phyloP scores from a whole-genome alignment of 208 protist species.

The Vickermania ingenoplastis region DNA sequence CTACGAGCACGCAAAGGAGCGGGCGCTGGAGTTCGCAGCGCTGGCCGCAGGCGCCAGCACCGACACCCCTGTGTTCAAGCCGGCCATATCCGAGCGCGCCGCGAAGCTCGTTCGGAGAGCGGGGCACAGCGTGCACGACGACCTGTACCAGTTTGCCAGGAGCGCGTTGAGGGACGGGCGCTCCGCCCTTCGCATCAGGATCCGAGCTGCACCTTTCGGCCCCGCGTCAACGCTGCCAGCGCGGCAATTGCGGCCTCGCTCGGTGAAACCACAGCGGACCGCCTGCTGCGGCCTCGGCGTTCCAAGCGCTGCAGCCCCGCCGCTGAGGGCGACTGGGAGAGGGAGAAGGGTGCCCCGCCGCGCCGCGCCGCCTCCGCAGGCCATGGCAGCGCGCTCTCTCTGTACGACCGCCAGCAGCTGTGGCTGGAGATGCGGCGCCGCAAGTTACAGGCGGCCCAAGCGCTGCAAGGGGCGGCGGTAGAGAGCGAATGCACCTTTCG shows the following conservation, averaged over 20 bases:
- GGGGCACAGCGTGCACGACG: constrained; percentile 14
- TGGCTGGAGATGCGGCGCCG: constrained; percentile 15
- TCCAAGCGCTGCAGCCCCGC: neutral
- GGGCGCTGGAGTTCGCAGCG: constrained; percentile 5
- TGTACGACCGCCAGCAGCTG: constrained; percentile 5
- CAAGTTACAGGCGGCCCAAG: constrained; percentile 10
- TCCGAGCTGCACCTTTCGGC: constrained; percentile 16
- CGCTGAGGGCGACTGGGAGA: constrained; percentile 14
- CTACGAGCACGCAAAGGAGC: constrained; percentile 21
- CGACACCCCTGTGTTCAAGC: neutral
- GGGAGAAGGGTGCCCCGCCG: constrained; percentile 8
- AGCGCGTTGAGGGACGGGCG: neutral
- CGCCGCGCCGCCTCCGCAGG: neutral
- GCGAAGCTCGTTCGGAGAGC: constrained; percentile 12
- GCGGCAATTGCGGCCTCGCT: constrained; percentile 26
- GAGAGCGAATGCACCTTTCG: constrained; percentile 29
- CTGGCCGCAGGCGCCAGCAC: neutral
- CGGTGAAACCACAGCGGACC: constrained; percentile 20
- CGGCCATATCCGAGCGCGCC: constrained; percentile 23
- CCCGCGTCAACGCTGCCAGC: constrained; percentile 32
- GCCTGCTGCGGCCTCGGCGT: constrained; percentile 15
- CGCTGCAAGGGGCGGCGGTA: constrained; percentile 9
- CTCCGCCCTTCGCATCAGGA: neutral
- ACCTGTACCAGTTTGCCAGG: constrained; percentile 26
- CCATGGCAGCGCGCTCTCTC: neutral